phyloP scores from a whole-genome alignment of 2,329 filamentous ascomycete genomes.

The Elsinoe necatrix region DNA sequence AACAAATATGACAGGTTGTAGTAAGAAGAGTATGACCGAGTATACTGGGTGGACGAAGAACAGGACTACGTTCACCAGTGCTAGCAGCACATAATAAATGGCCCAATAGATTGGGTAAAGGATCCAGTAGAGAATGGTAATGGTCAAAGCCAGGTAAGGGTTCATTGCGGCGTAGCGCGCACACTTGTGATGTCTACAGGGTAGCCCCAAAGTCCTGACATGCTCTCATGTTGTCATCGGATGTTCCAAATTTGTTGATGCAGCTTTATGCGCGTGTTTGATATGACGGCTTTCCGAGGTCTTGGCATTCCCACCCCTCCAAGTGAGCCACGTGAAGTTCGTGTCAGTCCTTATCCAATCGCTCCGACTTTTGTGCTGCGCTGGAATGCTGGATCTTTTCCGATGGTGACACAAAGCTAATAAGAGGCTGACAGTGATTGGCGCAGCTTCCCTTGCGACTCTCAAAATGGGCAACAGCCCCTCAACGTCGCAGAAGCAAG shows the following conservation, averaged over 20 bases:
- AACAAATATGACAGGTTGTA: slow-evolving; percentile 46
- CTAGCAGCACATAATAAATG: slow-evolving; percentile 31
- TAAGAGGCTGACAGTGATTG: slow-evolving; percentile 4
- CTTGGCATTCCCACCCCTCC: slow-evolving; percentile 12
- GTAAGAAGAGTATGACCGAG: slow-evolving; percentile 37
- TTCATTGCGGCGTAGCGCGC: slow-evolving; percentile 24
- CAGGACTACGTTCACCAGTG: slow-evolving; percentile 24
- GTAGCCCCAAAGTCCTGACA: neutral
- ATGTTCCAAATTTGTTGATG: neutral
- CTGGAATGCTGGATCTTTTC: slow-evolving; percentile 6
- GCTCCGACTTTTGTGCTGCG: neutral
- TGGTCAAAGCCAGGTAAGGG: slow-evolving; percentile 25
- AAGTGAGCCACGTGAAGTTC: neutral
- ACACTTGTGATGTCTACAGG: neutral
- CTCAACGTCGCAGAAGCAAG: slow-evolving; percentile 25
- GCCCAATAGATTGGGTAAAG: slow-evolving; percentile 34
- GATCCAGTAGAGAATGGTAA: slow-evolving; percentile 30
- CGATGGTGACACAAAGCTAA: slow-evolving; percentile 5
- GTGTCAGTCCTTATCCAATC: neutral
- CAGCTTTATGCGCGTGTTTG: neutral
- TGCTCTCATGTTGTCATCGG: neutral
- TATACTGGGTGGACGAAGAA: slow-evolving; percentile 41
- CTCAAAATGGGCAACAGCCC: slow-evolving; percentile 42
- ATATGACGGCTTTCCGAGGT: neutral
- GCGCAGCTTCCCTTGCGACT: neutral